Evolutionary conservation across 2,329 filamentous ascomycete species (phyloP).

Genomic region (Cryoendolithus antarcticus): DNA sequence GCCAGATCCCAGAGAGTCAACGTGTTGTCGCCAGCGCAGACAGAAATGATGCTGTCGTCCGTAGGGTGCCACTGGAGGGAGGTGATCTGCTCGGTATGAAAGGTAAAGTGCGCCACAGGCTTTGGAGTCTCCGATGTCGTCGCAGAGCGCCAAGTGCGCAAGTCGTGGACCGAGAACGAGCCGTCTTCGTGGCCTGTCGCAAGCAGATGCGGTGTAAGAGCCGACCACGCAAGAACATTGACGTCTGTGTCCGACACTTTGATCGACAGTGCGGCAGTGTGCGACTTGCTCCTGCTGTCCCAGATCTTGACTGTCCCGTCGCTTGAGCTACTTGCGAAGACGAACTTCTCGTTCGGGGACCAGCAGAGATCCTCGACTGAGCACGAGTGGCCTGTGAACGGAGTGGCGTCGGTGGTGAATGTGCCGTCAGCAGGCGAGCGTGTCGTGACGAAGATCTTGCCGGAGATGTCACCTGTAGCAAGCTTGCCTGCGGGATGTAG

Average conservation of each 20-base stretch:
- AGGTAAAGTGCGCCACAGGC: conserved; percentile 84
- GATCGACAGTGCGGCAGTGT: conserved; percentile 76
- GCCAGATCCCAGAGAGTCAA: conserved; percentile 94
- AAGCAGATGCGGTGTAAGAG: conserved; percentile 74
- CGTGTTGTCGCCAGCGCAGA: conserved; percentile 86
- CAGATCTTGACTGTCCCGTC: conserved; percentile 94
- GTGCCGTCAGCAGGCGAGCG: conserved; percentile 67
- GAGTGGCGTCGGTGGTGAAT: conserved; percentile 73
- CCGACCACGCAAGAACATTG: conserved; percentile 94
- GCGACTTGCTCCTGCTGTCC: conserved; percentile 85
- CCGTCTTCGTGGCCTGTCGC: conserved; percentile 90
- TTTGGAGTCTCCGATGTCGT: conserved; percentile 43
- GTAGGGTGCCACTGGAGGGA: conserved; percentile 95
- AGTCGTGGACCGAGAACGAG: conserved; percentile 89
- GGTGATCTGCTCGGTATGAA: conserved; percentile 94
- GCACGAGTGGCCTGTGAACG: conserved; percentile 72
- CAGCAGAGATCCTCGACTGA: conserved; percentile 94
- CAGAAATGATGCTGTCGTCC: conserved; percentile 88
- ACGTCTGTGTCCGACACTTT: conserved; percentile 76
- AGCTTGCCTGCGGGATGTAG: conserved; percentile 70
- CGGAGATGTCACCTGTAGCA: conserved; percentile 81
- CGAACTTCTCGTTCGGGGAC: conserved; percentile 84
- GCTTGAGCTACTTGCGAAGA: conserved; percentile 86
- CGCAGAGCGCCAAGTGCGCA: conserved; percentile 74
- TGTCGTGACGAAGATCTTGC: conserved; percentile 78